These are phyloP conservation scores for Candida sphagnicola DNA, from an alignment of 805 yeast genomes.

Conservation along the genomic window DNA sequence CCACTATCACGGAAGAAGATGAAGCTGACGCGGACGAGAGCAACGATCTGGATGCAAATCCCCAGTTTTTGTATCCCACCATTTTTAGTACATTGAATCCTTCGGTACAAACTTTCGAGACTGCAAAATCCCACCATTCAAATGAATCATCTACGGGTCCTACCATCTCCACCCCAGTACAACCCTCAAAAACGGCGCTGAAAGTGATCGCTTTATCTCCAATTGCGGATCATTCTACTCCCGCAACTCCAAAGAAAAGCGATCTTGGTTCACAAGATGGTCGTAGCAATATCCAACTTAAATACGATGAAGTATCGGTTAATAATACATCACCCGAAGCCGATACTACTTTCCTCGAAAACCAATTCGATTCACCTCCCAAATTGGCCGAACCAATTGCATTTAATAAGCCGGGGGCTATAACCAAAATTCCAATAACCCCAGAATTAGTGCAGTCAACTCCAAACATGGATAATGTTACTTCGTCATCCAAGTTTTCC, in stretches of 20 bases:
- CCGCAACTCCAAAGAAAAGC: too few relatives aligned
- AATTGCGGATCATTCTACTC: too few relatives aligned
- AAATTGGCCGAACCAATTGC: background rate
- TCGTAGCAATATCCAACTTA: slow-evolving; percentile 12
- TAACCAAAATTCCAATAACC: background rate
- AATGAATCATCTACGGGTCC: slow-evolving; percentile 15
- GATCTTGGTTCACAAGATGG: too few relatives aligned
- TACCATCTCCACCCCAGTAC: too few relatives aligned
- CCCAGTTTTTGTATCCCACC: background rate
- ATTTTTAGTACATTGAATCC: slow-evolving; percentile 1
- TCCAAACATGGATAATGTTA: background rate
- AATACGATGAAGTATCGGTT: slow-evolving; percentile 3
- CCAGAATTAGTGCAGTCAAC: background rate
- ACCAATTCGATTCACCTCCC: background rate
- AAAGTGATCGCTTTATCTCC: too few relatives aligned
- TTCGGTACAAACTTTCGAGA: slow-evolving; percentile 25
- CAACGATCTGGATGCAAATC: background rate
- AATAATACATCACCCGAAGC: slow-evolving; percentile 1
- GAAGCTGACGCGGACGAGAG: slow-evolving; percentile 11
- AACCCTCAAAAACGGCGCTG: background rate
- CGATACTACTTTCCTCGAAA: background rate
- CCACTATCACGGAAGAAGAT: slow-evolving; percentile 14
- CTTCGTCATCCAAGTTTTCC: too few relatives aligned
- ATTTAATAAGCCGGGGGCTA: background rate
- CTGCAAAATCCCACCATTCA: slow-evolving; percentile 17